Conservation (phyloP, 768 basidiomycete species). For the Tulasnella sp. region DNA sequence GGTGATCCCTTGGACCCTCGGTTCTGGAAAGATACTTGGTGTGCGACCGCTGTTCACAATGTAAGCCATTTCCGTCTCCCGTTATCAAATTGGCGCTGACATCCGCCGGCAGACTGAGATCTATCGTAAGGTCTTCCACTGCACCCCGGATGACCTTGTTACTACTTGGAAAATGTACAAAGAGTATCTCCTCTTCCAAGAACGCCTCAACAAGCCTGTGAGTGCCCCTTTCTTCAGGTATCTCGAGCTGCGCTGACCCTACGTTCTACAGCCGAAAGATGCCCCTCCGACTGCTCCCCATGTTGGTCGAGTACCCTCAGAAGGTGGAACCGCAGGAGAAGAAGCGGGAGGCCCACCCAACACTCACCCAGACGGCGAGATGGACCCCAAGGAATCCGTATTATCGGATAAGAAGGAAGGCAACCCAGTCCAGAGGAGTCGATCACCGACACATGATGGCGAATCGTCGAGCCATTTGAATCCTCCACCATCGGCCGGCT, state of each 20-base stretch:
- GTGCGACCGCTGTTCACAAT: conserved; percentile 81
- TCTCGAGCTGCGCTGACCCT: conserved; percentile 21
- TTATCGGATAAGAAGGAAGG: background rate
- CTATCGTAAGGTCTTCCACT: conserved; percentile 91
- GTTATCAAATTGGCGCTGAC: conserved; percentile 24
- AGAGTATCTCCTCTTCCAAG: conserved; percentile 73
- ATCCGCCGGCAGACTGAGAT: conserved; percentile 71
- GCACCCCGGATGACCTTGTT: conserved; percentile 86
- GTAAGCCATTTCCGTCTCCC: conserved; percentile 43
- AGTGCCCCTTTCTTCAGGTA: conserved; percentile 34
- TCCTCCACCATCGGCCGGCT: background rate
- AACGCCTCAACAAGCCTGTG: conserved; percentile 67
- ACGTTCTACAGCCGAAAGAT: conserved; percentile 36
- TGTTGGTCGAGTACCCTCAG: conserved; percentile 55
- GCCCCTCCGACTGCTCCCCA: conserved; percentile 32
- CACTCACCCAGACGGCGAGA: conserved; percentile 18
- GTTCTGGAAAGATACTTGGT: conserved; percentile 92
- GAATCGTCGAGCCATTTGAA: background rate
- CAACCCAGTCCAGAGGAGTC: background rate
- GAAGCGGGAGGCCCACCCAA: background rate
- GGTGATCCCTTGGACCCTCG: conserved; percentile 81
- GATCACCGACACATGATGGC: background rate
- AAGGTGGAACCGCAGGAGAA: conserved; percentile 37
- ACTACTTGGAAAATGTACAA: conserved; percentile 96
- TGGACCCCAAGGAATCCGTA: conserved; percentile 17